Conservation (phyloP, 306 rosid genomes). For the Herpetospermum pedunculosum region DNA sequence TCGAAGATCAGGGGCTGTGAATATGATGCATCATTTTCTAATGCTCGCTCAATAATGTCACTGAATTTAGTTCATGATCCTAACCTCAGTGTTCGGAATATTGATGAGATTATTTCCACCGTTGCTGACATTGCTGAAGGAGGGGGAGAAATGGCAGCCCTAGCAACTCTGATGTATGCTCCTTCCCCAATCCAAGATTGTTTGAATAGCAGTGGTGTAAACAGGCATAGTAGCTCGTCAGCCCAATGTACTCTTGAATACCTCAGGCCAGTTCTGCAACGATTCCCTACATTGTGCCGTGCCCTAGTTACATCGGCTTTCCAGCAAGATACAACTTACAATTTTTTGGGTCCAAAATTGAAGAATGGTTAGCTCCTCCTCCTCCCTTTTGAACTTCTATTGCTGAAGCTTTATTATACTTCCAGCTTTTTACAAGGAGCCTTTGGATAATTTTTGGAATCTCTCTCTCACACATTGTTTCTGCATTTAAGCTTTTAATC, state of each 20-base stretch:
- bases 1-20: conserved; percentile 75
- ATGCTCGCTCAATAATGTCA: conserved; percentile 66
- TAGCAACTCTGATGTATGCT: conserved; percentile 87
- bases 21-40: conserved; percentile 77
- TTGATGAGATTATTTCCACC: conserved; percentile 74
- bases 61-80: conserved; percentile 43
- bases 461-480: not conserved
- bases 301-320: conserved; percentile 67
- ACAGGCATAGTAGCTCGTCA: conserved; percentile 60
- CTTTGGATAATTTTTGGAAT: not conserved
- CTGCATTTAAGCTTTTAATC: not conserved
- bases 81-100: conserved; percentile 49
- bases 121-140: conserved; percentile 99
- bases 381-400: not conserved
- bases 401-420: not conserved
- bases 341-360: conserved; percentile 38
- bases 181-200: conserved; percentile 67
- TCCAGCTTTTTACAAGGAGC: not conserved
- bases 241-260: conserved; percentile 94
- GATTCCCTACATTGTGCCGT: conserved; percentile 79
- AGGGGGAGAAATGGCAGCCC: conserved; percentile 92
- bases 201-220: conserved; percentile 72
- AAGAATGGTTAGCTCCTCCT: conserved; percentile 39
- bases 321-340: conserved; percentile 55
- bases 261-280: conserved; percentile 73